Evolutionary conservation across 1,139 yeast species (phyloP).

Genomic region (Chernovozyma sophiae-reginae): DNA sequence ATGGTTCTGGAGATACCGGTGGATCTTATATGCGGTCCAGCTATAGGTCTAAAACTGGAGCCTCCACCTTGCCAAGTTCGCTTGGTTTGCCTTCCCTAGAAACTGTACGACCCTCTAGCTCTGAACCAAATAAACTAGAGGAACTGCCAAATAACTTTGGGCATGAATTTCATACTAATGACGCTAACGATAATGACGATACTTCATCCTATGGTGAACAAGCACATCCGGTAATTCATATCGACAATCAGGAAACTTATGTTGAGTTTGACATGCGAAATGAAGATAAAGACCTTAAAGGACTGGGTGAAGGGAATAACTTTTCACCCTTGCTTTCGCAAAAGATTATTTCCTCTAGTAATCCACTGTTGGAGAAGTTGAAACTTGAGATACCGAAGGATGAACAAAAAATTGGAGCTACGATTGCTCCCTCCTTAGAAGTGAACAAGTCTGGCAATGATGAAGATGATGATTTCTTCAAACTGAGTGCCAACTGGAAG

Average conservation of each 20-base stretch:
- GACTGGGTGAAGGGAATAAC: background rate
- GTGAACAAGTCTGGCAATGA: constrained; percentile 7
- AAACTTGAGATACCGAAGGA: background rate
- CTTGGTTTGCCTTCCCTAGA: constrained; percentile 4
- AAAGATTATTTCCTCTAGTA: background rate
- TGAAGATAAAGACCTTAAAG: background rate
- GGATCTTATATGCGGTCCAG: constrained; percentile 2
- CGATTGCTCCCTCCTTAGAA: background rate
- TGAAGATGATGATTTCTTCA: constrained; percentile 35
- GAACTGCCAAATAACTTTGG: too few relatives aligned
- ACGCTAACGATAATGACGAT: too few relatives aligned
- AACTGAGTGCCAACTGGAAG: constrained; percentile 41
- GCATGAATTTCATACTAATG: too few relatives aligned
- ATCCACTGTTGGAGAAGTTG: background rate
- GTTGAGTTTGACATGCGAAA: constrained; percentile 33
- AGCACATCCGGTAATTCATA: too few relatives aligned
- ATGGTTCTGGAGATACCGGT: background rate
- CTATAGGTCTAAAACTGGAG: constrained; percentile 10
- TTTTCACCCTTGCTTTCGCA: background rate
- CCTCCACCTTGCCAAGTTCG: constrained; percentile 12
- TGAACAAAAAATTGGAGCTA: constrained; percentile 1
- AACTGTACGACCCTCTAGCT: too few relatives aligned
- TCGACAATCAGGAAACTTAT: constrained; percentile 13
- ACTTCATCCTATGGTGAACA: too few relatives aligned
- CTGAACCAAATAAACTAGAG: too few relatives aligned